Conservation (phyloP, 2,329 filamentous ascomycete genomes). For the Ascomycota sp. region DNA sequence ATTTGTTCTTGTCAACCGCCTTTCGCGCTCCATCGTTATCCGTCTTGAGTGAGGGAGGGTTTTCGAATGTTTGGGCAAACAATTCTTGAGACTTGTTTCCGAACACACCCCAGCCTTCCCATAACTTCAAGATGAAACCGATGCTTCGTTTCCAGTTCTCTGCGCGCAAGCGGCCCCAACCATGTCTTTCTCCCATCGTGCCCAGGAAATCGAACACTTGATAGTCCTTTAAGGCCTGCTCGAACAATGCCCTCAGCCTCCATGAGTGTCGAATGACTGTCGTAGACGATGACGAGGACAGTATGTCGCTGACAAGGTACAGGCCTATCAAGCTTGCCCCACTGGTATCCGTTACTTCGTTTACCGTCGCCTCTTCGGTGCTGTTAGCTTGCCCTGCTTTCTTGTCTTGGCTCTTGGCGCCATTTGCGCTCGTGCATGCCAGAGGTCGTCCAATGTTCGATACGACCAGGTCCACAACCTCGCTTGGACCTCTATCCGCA, state of each 20-base stretch:
- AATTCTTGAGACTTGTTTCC: slow-evolving; percentile 51
- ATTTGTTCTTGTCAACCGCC: slow-evolving; percentile 19
- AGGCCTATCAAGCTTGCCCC: slow-evolving; percentile 59
- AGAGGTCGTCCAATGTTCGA: slow-evolving; percentile 65
- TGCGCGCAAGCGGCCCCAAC: slow-evolving; percentile 63
- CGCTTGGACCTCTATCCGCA: slow-evolving; percentile 65
- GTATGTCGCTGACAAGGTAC: slow-evolving; percentile 58
- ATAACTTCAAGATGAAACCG: slow-evolving; percentile 45
- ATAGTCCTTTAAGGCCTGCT: slow-evolving; percentile 44
- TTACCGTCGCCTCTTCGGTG: slow-evolving; percentile 17
- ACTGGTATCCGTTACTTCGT: slow-evolving; percentile 39
- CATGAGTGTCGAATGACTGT: slow-evolving; percentile 67
- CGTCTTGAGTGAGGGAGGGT: slow-evolving; percentile 30
- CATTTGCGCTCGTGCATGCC: slow-evolving; percentile 50
- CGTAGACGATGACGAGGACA: slow-evolving; percentile 56
- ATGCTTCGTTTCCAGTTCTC: slow-evolving; percentile 75
- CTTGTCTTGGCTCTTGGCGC: slow-evolving; percentile 23
- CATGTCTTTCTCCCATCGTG: slow-evolving; percentile 45
- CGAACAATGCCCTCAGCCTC: slow-evolving; percentile 69
- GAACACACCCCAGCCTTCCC: slow-evolving; percentile 56
- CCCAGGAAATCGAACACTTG: slow-evolving; percentile 60
- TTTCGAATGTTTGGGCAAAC: slow-evolving; percentile 51
- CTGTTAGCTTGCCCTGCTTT: slow-evolving; percentile 6
- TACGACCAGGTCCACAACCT: slow-evolving; percentile 77
- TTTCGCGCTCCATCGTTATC: slow-evolving; percentile 9